Percentiles rank a stretch among this genome's conserved stretches.
Conservation (phyloP, 73 alveolate species). For the Blepharisma japonicum region DNA sequence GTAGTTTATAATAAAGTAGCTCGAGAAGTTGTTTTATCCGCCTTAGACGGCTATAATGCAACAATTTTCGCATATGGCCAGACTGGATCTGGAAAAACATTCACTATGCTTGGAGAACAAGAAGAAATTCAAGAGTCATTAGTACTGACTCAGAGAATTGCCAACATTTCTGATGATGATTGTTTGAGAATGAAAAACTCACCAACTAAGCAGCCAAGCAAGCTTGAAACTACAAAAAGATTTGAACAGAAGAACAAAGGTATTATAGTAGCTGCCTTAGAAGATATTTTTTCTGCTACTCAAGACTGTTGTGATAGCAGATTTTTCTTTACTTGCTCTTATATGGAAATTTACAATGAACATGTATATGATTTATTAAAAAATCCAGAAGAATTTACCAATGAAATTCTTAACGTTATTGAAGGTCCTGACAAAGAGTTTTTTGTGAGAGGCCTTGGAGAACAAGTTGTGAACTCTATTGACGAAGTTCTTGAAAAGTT, state of each 20-base stretch:
- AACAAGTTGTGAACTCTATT: constrained; percentile 54
- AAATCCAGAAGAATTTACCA: constrained; percentile 37
- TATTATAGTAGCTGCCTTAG: constrained; percentile 5
- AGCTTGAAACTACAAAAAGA: too few relatives aligned
- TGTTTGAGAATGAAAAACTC: neutral
- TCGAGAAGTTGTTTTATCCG: neutral
- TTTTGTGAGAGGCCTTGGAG: constrained; percentile 69
- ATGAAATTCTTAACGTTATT: constrained; percentile 43
- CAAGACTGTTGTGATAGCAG: neutral
- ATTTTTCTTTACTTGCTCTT: constrained; percentile 74
- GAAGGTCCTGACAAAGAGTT: constrained; percentile 83
- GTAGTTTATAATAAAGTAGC: constrained; percentile 11
- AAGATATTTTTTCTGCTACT: constrained; percentile 2
- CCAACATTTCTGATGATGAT: neutral
- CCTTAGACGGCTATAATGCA: constrained; percentile 50
- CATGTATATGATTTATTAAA: constrained; percentile 90
- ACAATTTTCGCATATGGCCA: constrained; percentile 62
- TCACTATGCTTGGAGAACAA: constrained; percentile 52
- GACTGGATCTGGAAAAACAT: constrained; percentile 63
- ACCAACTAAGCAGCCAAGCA: too few relatives aligned
- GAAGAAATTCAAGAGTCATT: neutral
- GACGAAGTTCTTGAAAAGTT: constrained; percentile 68
- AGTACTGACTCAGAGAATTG: neutral
- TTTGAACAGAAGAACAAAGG: neutral
- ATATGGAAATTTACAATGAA: constrained; percentile 97